phyloP scores from a whole-genome alignment of 208 protist species.

The Lotmaria passim region DNA sequence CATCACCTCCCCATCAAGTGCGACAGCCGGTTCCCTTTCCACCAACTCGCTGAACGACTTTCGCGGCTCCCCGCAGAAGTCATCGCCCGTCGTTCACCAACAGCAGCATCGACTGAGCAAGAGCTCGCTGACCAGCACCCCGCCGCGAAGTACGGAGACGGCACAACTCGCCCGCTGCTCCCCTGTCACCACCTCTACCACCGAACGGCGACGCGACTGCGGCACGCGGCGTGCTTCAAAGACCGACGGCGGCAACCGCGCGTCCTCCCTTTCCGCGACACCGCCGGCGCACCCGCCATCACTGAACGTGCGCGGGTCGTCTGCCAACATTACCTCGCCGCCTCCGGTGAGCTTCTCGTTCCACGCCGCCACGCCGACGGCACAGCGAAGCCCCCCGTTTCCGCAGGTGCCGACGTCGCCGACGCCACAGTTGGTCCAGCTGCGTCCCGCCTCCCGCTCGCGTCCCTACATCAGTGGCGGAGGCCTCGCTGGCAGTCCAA shows the following conservation, averaged over 20 bases:
- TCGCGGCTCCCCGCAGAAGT: background rate
- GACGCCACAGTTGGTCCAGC: background rate
- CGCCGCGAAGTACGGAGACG: slow-evolving; percentile 7
- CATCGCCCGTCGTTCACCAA: background rate
- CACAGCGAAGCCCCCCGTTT: background rate
- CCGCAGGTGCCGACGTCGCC: slow-evolving; percentile 6
- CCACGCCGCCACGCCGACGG: background rate
- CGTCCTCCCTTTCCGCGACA: background rate
- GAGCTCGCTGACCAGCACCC: background rate
- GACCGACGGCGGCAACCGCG: background rate
- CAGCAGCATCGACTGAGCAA: slow-evolving; percentile 1
- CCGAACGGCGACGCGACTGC: background rate
- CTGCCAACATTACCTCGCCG: background rate
- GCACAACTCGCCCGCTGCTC: background rate
- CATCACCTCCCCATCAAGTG: background rate
- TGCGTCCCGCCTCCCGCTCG: slow-evolving; percentile 7
- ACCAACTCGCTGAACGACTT: background rate
- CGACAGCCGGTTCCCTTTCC: background rate
- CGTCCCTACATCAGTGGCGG: background rate
- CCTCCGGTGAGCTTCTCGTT: slow-evolving; percentile 3
- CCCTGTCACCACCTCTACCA: background rate
- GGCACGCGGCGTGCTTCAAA: background rate
- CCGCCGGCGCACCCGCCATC: background rate
- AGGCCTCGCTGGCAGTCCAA: background rate
- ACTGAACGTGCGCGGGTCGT: background rate